Base-by-base conservation (phyloP, 75 land plant genomes). In the Pinus tabuliformis region DNA sequence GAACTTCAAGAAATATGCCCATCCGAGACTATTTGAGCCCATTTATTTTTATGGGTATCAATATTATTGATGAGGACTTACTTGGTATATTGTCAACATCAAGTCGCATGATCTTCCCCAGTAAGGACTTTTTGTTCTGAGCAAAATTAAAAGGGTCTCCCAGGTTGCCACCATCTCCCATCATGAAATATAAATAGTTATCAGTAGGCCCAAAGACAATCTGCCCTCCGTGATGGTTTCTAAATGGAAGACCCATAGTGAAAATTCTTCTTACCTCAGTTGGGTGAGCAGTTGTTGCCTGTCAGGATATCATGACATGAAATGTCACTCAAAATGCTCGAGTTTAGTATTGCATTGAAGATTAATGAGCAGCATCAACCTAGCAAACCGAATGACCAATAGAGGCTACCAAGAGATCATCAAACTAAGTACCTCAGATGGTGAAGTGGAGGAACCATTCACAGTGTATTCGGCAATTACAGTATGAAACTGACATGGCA, bases 91-190 rank as follows among this genome's bases (percentile, higher is more conserved):
- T 88, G 74, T 95, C 85, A n/a, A 95, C 76, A 73, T 95, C 92
- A 74, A 95, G 81, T 62, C 99, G 86, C 90, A 93, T 80, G 54
- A 96, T 91, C 83, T 95, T 95, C 56, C 99, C 99, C 22, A 93
- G 91, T 73, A 94, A 75, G 20, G 92, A 82, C 75, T 91, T 91
- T 73, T 88, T 88, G 80, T 93, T 94, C 70, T 94, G 99, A 49
- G 91, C 82, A 80, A 93, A 93, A 58, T 97, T 94, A 77, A 81
- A 87, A 80, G 92, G 93, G 81, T 97, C 99, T 24, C 86, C 91
- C 3, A 22, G 28, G 12, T 59, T 80, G 42, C 96, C 96, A 70
- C 97, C 97, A 83, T 97, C 99, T 28, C 97, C 99, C 90, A 94
- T 90, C 89, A 92, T 91, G 30, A 89, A 89, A 78, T 97, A 97